Evolutionary conservation across 2,329 filamentous ascomycete species (phyloP).

Genomic region (Colletotrichum navitas): DNA sequence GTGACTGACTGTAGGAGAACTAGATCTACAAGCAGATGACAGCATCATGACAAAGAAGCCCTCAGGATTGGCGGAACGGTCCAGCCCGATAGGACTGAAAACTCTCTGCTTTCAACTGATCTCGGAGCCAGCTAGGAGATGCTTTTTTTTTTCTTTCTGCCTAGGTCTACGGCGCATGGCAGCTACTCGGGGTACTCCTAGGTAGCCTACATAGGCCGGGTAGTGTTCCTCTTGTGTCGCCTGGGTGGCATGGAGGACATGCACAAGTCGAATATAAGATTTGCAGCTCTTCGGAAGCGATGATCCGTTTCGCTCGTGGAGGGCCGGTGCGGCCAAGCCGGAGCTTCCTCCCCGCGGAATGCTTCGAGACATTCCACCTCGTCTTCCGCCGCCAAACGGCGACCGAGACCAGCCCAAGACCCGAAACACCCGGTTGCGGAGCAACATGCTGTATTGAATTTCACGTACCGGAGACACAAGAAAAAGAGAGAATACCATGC

Average conservation of each 20-base stretch:
- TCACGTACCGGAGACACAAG: background rate
- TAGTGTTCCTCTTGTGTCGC: accelerated
- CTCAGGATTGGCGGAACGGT: too few relatives aligned
- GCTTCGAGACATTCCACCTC: background rate
- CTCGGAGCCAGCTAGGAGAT: background rate
- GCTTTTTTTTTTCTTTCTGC: too few relatives aligned
- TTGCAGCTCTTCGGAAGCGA: background rate
- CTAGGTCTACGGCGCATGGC: too few relatives aligned
- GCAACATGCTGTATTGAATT: background rate
- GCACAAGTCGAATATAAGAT: background rate
- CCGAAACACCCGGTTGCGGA: background rate
- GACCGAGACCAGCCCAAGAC: background rate
- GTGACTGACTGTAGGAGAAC: too few relatives aligned
- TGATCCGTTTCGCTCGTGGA: background rate
- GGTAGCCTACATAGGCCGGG: background rate
- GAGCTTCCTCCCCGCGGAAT: background rate
- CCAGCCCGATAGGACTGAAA: background rate
- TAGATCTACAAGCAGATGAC: background rate
- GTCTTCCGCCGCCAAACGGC: background rate
- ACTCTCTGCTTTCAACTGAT: background rate
- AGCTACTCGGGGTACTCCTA: background rate
- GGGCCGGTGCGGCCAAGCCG: background rate
- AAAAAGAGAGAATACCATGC: background rate
- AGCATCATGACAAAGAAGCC: background rate
- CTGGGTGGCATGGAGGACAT: background rate